Percentiles rank a stretch among this genome's conserved stretches.
These are phyloP conservation scores for Zygosaccharomyces siamensis DNA, from an alignment of 805 yeast genomes.

Conservation along the genomic window DNA sequence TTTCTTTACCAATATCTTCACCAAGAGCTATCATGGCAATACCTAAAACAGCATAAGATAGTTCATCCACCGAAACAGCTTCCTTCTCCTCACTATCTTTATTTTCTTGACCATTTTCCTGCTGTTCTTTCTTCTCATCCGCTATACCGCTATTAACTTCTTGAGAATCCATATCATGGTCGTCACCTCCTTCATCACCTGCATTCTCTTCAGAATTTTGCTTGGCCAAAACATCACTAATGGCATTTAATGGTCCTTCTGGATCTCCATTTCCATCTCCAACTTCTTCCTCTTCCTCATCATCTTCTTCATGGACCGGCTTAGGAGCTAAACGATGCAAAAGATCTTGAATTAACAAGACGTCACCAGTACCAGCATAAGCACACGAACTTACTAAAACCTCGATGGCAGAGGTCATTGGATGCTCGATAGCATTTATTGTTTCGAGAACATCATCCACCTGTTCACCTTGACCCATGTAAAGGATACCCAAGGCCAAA, in stretches of 20 bases:
- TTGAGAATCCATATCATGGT: constrained; percentile 21
- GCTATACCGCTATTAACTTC: constrained; percentile 22
- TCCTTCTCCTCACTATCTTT: constrained; percentile 31
- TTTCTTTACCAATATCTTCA: constrained; percentile 95
- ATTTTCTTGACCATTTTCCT: constrained; percentile 38
- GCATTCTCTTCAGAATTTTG: constrained; percentile 29
- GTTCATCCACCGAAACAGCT: constrained; percentile 33
- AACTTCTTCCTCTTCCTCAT: constrained; percentile 52
- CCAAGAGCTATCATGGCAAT: constrained; percentile 95
- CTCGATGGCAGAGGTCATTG: constrained; percentile 82
- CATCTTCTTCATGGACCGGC: constrained; percentile 55
- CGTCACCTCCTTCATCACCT: constrained; percentile 13
- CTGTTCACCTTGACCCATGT: constrained; percentile 90
- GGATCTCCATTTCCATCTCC: constrained; percentile 39
- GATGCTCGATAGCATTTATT: constrained; percentile 91
- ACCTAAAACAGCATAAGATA: constrained; percentile 88
- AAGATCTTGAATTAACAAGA: constrained; percentile 84
- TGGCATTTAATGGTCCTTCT: constrained; percentile 33
- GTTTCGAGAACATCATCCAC: constrained; percentile 93
- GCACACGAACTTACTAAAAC: constrained; percentile 90
- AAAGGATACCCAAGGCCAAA: constrained; percentile 83
- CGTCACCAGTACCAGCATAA: constrained; percentile 97
- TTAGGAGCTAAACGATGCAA: constrained; percentile 77
- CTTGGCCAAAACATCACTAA: constrained; percentile 33
- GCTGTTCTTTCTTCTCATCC: constrained; percentile 19